phyloP scores from a whole-genome alignment of 352 stramenopile species.

The Phytophthora palmivora region DNA sequence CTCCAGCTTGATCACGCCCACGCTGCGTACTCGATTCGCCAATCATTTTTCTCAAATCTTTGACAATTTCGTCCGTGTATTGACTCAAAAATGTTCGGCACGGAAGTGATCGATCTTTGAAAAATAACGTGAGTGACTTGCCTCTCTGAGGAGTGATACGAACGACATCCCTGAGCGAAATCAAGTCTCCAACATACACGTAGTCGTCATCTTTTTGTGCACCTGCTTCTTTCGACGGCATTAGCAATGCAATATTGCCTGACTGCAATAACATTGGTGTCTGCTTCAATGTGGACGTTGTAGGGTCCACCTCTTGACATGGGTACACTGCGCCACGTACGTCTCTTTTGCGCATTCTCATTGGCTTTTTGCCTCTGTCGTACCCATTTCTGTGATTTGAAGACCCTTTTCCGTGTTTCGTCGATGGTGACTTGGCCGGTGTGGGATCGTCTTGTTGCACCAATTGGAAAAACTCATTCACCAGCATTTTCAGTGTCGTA shows the following conservation, averaged over 20 bases:
- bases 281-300: slow-evolving; percentile 60
- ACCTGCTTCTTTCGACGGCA: slow-evolving; percentile 26
- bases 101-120: slow-evolving; percentile 61
- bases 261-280: slow-evolving; percentile 75
- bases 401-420: slow-evolving; percentile 1
- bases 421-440: slow-evolving; percentile 30
- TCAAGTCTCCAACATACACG: slow-evolving; percentile 70
- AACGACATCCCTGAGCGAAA: slow-evolving; percentile 69
- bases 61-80: slow-evolving; percentile 76
- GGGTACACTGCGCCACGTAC: slow-evolving; percentile 73
- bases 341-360: slow-evolving; percentile 78
- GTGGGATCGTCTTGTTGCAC: slow-evolving; percentile 65
- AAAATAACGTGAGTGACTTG: slow-evolving; percentile 86
- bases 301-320: slow-evolving; percentile 71
- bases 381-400: slow-evolving; percentile 3
- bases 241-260: slow-evolving; percentile 68
- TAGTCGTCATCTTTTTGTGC: slow-evolving; percentile 43
- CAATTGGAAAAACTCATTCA: slow-evolving; percentile 69
- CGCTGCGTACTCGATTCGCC: slow-evolving; percentile 43
- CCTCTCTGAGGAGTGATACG: slow-evolving; percentile 78
- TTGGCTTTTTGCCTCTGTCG: slow-evolving; percentile 28
- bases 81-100: slow-evolving; percentile 79
- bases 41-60: slow-evolving; percentile 74
- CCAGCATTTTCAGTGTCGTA: slow-evolving; percentile 74
- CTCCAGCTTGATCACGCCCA: slow-evolving; percentile 38